Evolutionary conservation across 1,139 yeast species (phyloP), one percentile per base, ranked within the genome.

Genomic region (Yamadazyma buinensis): DNA sequence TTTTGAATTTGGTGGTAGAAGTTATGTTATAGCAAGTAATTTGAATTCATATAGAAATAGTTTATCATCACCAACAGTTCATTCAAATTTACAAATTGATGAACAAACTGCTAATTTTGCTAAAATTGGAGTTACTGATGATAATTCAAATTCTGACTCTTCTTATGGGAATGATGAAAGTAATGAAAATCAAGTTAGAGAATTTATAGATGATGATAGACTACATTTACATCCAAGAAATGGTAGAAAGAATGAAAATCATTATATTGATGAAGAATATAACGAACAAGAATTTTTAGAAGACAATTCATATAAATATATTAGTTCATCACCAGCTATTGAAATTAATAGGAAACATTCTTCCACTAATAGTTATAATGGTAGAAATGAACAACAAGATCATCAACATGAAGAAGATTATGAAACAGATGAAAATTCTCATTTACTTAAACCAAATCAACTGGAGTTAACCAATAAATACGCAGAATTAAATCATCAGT

Each of bases 31-130:
- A 19, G 42, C 48, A 2, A 42, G 42, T 10, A 33, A 44, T 8
- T 36, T 39, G 14, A 40, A 42, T 23, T 37, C 41, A 4, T 46
- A 43, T 22, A 18, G 46, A 14, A 49, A 48, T 32, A 38, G 43
- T 20, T 28, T 40, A 12, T 38, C 37, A 10, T 61, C 69, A 2
- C 74, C 75, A 0, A 53, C 59, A 3, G 65, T 76, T 15, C 72
- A 68, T 42, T 63, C 77, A 0, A 73, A 74, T 1, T 50, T 55
- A 24, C 72, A 77, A 13, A 68, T 81, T 30, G 77, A 82, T 40
- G 84, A 77, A 42, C 82, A 79, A 41, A 73, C 85, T 0, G 84
- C 82, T 3, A 75, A 67, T 36, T 64, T 79, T 42, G 84, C 87
- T 11, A 66, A 65, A 23, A 72, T 80, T 35, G 81, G 78, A 1